Evolutionary conservation across 257 asterid genomes (phyloP), one percentile per base, ranked within the genome.

Genomic region (Ophiorrhiza pumila): DNA sequence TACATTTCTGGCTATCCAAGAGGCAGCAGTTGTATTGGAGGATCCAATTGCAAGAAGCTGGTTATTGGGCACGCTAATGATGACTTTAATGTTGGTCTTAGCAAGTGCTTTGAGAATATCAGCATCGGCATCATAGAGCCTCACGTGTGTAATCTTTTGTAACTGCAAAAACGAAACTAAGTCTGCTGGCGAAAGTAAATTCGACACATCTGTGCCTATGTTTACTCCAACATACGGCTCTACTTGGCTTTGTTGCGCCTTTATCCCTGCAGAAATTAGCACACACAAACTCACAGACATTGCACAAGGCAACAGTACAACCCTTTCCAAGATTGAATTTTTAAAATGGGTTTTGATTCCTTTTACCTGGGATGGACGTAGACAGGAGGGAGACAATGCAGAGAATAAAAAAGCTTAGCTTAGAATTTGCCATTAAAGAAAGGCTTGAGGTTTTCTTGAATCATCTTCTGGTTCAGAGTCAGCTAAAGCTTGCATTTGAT

Each of bases 1-100:
- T 69, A 95, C 99, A 42, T 95, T 90, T 57, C 96, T 87, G 69
- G 87, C 90, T 42, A 95, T 70, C 99, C 98, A 92, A n/a, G 94
- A 23, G 78, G 98, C 97, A 61, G 98, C 98, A 68, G 98, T 95
- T 83, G 92, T 82, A 80, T 90, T 95, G 72, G 98, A 92, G 74
- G 99, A 92, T 71, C 98, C 99, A 57, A 92, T 87, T 1, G 96
- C 98, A 50, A 92, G 83, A 53, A 95, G 86, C 83, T 95, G 99
- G 76, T 92, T 95, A 77, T 95, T 95, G 74, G 99, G 99, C 22
- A 95, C 97, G 57, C 99, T 83, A 66, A 95, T 83, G 46, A 84
- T 87, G 71, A 95, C 98, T 74, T 89, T 80, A 77, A 95, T 92
- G 82, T 90, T 86, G 76, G 98, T 92, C 61, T 88, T 85, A 22